Percentiles rank a stretch among this genome's conserved stretches.
phyloP scores from a whole-genome alignment of 116 monocot genomes.

The Posidonia oceanica region DNA sequence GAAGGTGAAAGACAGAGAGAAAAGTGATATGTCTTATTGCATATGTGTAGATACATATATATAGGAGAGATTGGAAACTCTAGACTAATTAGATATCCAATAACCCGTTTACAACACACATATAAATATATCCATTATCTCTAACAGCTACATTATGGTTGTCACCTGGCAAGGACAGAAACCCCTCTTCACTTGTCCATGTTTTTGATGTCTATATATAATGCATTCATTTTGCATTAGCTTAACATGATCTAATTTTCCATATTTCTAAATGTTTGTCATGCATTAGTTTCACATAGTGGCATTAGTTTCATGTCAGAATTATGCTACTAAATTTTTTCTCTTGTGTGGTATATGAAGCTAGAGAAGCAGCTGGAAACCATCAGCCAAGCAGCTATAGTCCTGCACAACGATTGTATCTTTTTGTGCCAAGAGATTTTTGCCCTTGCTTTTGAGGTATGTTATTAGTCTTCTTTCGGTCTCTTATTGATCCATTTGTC shows the following conservation, averaged over 20 bases:
- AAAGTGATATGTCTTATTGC: too few relatives aligned
- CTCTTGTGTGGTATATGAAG: conserved; percentile 24
- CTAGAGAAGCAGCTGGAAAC: conserved; percentile 57
- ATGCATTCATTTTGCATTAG: background rate
- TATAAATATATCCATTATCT: too few relatives aligned
- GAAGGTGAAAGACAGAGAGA: too few relatives aligned
- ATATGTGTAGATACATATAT: too few relatives aligned
- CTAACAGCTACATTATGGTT: too few relatives aligned
- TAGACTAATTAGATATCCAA: too few relatives aligned
- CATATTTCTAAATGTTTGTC: background rate
- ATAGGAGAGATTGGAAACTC: too few relatives aligned
- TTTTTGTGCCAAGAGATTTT: conserved; percentile 77
- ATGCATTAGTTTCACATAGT: background rate
- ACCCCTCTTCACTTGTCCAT: background rate
- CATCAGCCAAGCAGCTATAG: conserved; percentile 55
- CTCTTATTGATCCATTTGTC: background rate
- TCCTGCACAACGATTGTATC: conserved; percentile 72
- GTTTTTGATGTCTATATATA: background rate
- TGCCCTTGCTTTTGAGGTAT: conserved; percentile 87
- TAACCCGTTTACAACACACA: too few relatives aligned
- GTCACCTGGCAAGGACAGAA: too few relatives aligned
- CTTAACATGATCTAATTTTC: background rate
- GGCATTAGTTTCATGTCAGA: background rate
- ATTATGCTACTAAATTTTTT: background rate
- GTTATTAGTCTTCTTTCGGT: background rate